Evolutionary conservation across 495 filamentous ascomycete species (phyloP), one percentile per base, ranked within the genome.

Genomic region (Penicillium cinerascens): DNA sequence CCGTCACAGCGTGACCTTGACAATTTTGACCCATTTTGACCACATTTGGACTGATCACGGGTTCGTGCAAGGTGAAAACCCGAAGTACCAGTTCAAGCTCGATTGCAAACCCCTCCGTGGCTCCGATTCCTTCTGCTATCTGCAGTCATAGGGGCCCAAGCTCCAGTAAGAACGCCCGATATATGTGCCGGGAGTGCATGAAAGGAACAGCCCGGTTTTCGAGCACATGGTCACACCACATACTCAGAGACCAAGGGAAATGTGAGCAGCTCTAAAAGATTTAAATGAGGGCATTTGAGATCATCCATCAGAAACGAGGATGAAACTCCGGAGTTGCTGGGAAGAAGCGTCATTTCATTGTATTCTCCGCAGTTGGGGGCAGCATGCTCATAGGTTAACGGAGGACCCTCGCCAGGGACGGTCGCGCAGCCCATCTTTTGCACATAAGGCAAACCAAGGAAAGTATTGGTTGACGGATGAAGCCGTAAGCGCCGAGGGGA

Each of bases 401-500:
- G 20, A 25, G 22, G 36, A 16, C 23, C 37, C 47, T 42, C 47
- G 21, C 22, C 17, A 20, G 47, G 9, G 37, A 42, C 37, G 23
- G 20, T 35, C 9, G 38, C 13, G 21, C 8, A 33, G 36, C 20
- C 21, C 23, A 35, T 0, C 10, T 42, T 40, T 37, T 41, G 21
- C n/a, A 49, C 26, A 44, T 37, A 16, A 16, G 41, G 29, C 27
- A 36, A 5, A 16, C 42, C n/a, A 25, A 48, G 36, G 29, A 36
- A n/a, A 35, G 22, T 0, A 65, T 66, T 66, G 63, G 63, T 41
- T 51, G 45, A 50, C 18, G 33, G 23, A 40, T 41, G 47, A 44
- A 49, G 33, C 36, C 61, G 49, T 58, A 63, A 54, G 56, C 63
- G 63, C 63, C 57, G 57, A 56, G 57, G 38, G 54, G 44, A 60